A percentile compares a stretch with the other conserved stretches of the same genome.
phyloP scores from a whole-genome alignment of 2,329 filamentous ascomycete species.

The Fusarium pilosicola region DNA sequence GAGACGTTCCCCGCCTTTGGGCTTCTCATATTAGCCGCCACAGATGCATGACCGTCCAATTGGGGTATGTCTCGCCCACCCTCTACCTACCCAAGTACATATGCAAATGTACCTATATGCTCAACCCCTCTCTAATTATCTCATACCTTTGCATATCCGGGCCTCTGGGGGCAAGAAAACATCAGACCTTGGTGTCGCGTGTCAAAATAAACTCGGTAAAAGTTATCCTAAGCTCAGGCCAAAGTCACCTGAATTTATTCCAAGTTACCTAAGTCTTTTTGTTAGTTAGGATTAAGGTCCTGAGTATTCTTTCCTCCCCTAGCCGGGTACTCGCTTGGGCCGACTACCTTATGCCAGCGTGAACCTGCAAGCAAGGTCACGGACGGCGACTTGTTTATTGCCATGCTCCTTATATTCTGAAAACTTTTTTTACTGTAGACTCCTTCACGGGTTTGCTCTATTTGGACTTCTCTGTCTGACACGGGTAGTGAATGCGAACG shows the following conservation, averaged over 20 bases:
- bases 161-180: no score
- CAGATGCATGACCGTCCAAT: not conserved
- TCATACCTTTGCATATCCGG: not conserved
- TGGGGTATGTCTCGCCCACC: not conserved
- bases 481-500: not conserved
- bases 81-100: not conserved
- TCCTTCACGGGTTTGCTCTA: no score
- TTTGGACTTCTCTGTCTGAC: accelerated
- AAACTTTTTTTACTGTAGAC: no score
- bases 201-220: no score
- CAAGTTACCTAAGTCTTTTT: no score
- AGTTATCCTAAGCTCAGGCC: no score
- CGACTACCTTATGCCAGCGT: accelerated
- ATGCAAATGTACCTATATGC: not conserved
- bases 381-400: not conserved
- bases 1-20: not conserved
- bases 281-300: no score
- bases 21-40: accelerated
- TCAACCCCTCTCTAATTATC: not conserved
- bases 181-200: no score
- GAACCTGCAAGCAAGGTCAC: no score
- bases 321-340: not conserved
- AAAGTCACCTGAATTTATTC: no score
- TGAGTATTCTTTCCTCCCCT: no score
- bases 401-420: no score